phyloP scores from a whole-genome alignment of 371 early-diverging fungal species.

The Rhizopus microsporus region DNA sequence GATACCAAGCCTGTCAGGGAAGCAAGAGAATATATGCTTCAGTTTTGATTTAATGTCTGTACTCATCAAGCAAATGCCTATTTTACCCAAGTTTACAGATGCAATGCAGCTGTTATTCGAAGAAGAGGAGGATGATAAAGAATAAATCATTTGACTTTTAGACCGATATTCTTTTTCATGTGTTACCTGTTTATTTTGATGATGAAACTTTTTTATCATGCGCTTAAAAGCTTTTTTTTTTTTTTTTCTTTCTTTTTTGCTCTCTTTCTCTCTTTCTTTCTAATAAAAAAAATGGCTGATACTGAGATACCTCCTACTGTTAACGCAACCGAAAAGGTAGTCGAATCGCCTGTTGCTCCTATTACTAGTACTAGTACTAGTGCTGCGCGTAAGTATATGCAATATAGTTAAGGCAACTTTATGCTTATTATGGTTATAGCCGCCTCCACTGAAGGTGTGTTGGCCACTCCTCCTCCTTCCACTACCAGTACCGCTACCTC shows the following conservation, averaged over 20 bases:
- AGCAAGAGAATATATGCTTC: conserved; percentile 61
- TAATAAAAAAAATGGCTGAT: not conserved
- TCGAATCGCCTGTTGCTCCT: conserved; percentile 15
- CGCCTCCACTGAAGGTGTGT: conserved; percentile 8
- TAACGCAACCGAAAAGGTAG: not conserved
- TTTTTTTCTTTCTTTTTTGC: too few species aligned
- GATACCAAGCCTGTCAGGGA: conserved; percentile 61
- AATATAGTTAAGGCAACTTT: not conserved
- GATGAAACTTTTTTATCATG: not conserved
- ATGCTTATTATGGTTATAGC: conserved; percentile 11
- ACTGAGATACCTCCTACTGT: not conserved
- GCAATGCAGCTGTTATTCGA: conserved; percentile 59
- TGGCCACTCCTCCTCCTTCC: conserved; percentile 11
- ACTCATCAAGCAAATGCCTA: conserved; percentile 57
- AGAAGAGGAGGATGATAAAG: conserved; percentile 42
- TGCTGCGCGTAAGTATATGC: conserved; percentile 16
- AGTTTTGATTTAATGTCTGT: conserved; percentile 86
- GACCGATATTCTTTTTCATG: not conserved
- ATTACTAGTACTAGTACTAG: conserved; percentile 19
- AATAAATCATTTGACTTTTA: too few species aligned
- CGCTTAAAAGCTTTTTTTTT: not conserved
- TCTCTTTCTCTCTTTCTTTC: not conserved
- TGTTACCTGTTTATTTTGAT: not conserved
- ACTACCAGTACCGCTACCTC: conserved; percentile 9
- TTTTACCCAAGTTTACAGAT: conserved; percentile 60